Evolutionary conservation across 805 yeast species (phyloP).

Genomic region (Schwanniomyces vanrijiae): DNA sequence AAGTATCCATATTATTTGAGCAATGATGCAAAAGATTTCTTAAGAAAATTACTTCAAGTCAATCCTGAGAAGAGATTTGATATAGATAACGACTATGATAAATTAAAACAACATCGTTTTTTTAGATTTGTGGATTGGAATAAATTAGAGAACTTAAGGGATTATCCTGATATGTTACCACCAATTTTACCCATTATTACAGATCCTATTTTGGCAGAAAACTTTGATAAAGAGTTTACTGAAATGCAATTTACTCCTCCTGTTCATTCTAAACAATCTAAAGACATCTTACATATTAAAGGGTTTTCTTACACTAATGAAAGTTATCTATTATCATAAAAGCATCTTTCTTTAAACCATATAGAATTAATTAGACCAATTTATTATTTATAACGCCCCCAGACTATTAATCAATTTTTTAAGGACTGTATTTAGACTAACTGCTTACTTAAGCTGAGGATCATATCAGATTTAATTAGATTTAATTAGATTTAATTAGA

Average conservation of each 20-base stretch:
- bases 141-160: slow-evolving; percentile 24
- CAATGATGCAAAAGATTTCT: slow-evolving; percentile 42
- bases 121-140: slow-evolving; percentile 40
- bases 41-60: slow-evolving; percentile 35
- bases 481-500: too few species aligned
- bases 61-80: slow-evolving; percentile 38
- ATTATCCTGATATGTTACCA: slow-evolving; percentile 22
- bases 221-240: slow-evolving; percentile 44
- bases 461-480: background rate
- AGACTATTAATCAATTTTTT: too few species aligned
- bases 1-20: slow-evolving; percentile 42
- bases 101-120: slow-evolving; percentile 36
- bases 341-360: background rate
- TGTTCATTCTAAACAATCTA: slow-evolving; percentile 7
- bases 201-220: slow-evolving; percentile 45
- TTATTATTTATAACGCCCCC: too few species aligned
- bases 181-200: slow-evolving; percentile 45
- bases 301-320: slow-evolving; percentile 45
- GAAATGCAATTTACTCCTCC: slow-evolving; percentile 39
- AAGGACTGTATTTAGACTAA: background rate
- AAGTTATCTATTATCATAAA: slow-evolving; percentile 8
- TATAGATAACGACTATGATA: slow-evolving; percentile 33
- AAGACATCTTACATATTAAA: slow-evolving; percentile 38
- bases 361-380: too few species aligned
- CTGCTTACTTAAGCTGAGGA: background rate